Evolutionary conservation across 164 flowering plant genomes (phyloP).

Genomic region (Kalanchoe fedtschenkoi): DNA sequence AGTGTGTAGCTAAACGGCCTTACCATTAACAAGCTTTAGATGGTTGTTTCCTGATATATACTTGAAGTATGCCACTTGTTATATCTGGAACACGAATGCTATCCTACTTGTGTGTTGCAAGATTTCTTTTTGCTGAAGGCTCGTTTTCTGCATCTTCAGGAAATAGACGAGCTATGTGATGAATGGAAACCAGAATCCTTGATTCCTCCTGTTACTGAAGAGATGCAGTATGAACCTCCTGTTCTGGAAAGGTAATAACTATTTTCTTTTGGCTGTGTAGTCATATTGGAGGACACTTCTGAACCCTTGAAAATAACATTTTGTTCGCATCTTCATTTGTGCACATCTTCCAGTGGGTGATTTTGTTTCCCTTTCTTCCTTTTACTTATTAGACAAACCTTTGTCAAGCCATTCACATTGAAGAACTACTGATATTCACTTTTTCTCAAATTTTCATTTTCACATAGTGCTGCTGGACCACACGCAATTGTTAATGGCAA

Average conservation of each 20-base stretch:
- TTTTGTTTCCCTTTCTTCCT: not conserved
- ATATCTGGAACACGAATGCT: no score
- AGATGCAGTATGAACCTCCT: constrained; percentile 58
- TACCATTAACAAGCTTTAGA: not conserved
- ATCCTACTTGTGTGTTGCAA: not conserved
- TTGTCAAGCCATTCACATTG: not conserved
- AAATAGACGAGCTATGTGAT: constrained; percentile 91
- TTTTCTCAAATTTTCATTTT: constrained; percentile 8
- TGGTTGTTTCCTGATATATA: no score
- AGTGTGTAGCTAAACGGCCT: not conserved
- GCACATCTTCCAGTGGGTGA: not conserved
- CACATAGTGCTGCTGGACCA: constrained; percentile 85
- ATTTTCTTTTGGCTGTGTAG: not conserved
- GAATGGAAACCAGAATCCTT: constrained; percentile 96
- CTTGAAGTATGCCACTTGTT: no score
- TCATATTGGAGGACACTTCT: not conserved
- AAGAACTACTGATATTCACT: not conserved
- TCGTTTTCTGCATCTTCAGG: constrained; percentile 27
- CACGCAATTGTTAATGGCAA: constrained; percentile 66
- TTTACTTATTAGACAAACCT: not conserved
- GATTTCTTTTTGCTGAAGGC: not conserved
- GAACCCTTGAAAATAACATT: no score
- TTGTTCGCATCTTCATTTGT: not conserved
- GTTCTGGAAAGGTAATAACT: constrained; percentile 61
- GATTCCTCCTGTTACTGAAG: constrained; percentile 61